Base-by-base conservation (phyloP, 441 rosid genomes). In the Populus hybrid region DNA sequence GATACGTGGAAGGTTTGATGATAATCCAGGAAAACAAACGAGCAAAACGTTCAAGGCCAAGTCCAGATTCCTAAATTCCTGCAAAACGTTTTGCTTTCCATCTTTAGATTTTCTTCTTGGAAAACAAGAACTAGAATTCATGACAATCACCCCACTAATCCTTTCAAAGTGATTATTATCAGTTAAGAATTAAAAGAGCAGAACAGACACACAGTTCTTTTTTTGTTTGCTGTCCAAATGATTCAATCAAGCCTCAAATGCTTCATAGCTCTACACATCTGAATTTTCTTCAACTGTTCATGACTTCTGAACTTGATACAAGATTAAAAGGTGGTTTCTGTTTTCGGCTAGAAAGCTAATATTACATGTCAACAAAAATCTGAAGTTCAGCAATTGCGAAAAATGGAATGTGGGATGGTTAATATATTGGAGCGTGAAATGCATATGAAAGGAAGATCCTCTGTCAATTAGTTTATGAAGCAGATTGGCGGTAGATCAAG, bases 401-500 rank as follows among this genome's bases (percentile, higher is more conserved):
- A 57, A 74, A 71, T 28, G 18, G 35, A 74, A 35, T 34, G 59
- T 23, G 26, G 74, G 28, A 34, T 63, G 26, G 30, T 18, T 26
- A 18, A 34, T 24, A 10, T 69, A 23, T 14, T 12, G 24, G 16
- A 66, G 57, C 18, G 36, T 75, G 61, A 71, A 81, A 73, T 79
- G 23, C 35, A 18, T 24, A 35, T 63, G 24, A 72, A 38, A 34
- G 66, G 65, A 21, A 50, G 18, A 70, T 24, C 34, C 40, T 70
- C 24, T 40, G 12, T 67, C 8, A 21, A 68, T 78, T 78, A 88
- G 87, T 81, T 89, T 26, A 91, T 90, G 66, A 70, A 86, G 78
- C 95, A 89, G 63, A 91, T 88, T 11, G 91, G 88, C 66, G 86
- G 93, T 10, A 90, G 93, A 84, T 88, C 93, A 75, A 91, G 92